Percentiles rank a stretch among this genome's conserved stretches.
These are phyloP conservation scores for Kodamaea nitidulidarum DNA, from an alignment of 805 yeast genomes.

Conservation along the genomic window DNA sequence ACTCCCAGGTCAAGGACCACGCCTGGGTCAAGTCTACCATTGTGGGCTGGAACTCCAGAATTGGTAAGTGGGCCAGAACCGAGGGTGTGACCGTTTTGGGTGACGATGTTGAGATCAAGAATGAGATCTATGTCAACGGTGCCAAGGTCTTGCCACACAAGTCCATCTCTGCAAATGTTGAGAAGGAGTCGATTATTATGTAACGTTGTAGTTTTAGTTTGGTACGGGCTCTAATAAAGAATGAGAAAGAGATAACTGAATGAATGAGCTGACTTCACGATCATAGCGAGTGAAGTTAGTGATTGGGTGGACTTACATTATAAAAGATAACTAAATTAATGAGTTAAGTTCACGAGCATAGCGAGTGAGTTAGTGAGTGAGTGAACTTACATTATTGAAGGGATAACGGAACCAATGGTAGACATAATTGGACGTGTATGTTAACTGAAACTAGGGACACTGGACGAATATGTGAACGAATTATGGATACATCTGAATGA, in stretches of 20 bases:
- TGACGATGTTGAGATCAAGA: constrained; percentile 97
- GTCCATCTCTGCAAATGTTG: constrained; percentile 92
- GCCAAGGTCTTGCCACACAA: constrained; percentile 99
- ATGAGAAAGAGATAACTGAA: background rate
- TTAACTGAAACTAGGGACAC: too few species aligned
- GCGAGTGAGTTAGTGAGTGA: too few species aligned
- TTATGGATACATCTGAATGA: too few species aligned
- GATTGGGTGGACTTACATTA: too few species aligned
- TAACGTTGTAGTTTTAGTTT: constrained; percentile 39
- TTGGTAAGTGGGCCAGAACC: constrained; percentile 98
- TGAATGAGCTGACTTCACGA: too few species aligned
- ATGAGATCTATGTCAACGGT: constrained; percentile 98
- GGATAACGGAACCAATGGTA: too few species aligned
- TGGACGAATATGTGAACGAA: too few species aligned
- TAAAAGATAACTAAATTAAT: too few species aligned
- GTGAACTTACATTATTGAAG: too few species aligned
- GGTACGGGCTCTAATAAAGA: background rate
- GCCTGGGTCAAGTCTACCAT: constrained; percentile 97
- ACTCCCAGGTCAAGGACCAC: constrained; percentile 92
- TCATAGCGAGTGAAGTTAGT: too few species aligned
- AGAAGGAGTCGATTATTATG: constrained; percentile 98
- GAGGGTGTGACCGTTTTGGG: constrained; percentile 98
- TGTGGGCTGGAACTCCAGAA: constrained; percentile 98
- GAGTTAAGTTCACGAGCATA: too few species aligned
- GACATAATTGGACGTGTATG: too few species aligned